Evolutionary conservation across 306 rosid genomes (phyloP), one percentile per base, ranked within the genome.

Genomic region (Luffa aegyptiaca): DNA sequence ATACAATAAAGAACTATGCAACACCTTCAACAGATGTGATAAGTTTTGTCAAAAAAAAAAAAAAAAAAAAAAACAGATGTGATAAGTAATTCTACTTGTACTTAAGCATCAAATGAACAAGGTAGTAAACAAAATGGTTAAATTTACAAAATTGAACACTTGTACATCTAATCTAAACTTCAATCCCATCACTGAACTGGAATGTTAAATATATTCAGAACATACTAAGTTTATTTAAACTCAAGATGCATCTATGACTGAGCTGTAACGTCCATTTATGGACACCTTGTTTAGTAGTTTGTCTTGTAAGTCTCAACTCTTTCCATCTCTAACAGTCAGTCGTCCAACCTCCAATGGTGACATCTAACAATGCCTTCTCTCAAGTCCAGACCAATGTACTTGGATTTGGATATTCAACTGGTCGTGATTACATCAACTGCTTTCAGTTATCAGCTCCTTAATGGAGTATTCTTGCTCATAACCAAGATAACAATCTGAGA

Each of bases 401-500:
- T 59, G 0, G 7, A 10, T 69, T 66, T 37, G 73, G 37, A 44
- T n/a, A 44, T 45, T 45, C 39, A 21, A 14, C 44, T 11, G 78
- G 8, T 13, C 37, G 59, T 72, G 56, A 46, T 72, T 26, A 13
- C 44, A 21, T 72, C 42, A 62, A 13, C 73, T 80, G 53, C 78
- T 52, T 78, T 52, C 63, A 9, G 44, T 56, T 51, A 36, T 57
- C 49, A 61, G 80, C 83, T 81, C 83, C 18, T 86, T 85, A 84
- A 93, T 76, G 63, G 92, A 83, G 83, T 90, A 89, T 81, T 90
- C 97, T 90, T 88, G 97, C 56, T 92, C 92, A 17, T 90, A 95
- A 55, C 93, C 93, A 80, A 95, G n/a, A 85, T 95, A 95, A 81
- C 96, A 95, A 90, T 95, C 98, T 3, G 98, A 95, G 77, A 95